Percentiles rank a stretch among this genome's conserved stretches.
These are phyloP conservation scores for Stagonosporopsis chrysanthemi DNA, from an alignment of 2,329 filamentous ascomycete species.

Conservation along the genomic window DNA sequence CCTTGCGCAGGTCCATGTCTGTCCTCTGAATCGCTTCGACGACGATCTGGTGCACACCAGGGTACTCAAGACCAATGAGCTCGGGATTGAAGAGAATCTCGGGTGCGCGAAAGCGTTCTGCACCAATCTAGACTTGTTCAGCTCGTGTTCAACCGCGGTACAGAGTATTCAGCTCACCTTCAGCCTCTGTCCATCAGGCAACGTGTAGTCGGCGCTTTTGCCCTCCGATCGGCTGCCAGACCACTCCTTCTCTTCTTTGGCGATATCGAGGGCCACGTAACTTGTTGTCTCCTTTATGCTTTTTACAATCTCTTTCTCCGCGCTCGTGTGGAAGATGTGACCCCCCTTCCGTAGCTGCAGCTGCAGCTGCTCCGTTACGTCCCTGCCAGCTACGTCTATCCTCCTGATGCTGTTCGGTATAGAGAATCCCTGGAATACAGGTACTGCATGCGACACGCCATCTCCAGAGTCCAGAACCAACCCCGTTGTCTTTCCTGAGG, in stretches of 20 bases:
- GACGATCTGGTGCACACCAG: slow-evolving; percentile 96
- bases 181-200: slow-evolving; percentile 93
- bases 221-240: slow-evolving; percentile 75
- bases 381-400: slow-evolving; percentile 94
- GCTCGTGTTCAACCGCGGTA: slow-evolving; percentile 18
- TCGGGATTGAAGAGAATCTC: slow-evolving; percentile 98
- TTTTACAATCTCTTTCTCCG: slow-evolving; percentile 98
- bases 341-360: slow-evolving; percentile 88
- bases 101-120: slow-evolving; percentile 92
- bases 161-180: slow-evolving; percentile 65
- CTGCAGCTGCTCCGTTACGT: slow-evolving; percentile 96
- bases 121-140: slow-evolving; percentile 70
- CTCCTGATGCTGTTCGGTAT: slow-evolving; percentile 94
- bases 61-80: slow-evolving; percentile 95
- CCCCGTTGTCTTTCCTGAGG: slow-evolving; percentile 92
- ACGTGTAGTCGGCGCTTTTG: slow-evolving; percentile 83
- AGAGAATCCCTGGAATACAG: slow-evolving; percentile 96
- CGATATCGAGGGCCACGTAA: slow-evolving; percentile 89
- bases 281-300: slow-evolving; percentile 95
- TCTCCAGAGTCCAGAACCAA: slow-evolving; percentile 96
- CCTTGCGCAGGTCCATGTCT: slow-evolving; percentile 93
- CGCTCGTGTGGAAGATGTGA: slow-evolving; percentile 95
- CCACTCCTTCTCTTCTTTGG: slow-evolving; percentile 97
- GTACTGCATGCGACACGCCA: slow-evolving; percentile 95
- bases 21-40: slow-evolving; percentile 95